Base-by-base conservation (phyloP, 805 yeast genomes). In the Candida methanosorbosa region DNA sequence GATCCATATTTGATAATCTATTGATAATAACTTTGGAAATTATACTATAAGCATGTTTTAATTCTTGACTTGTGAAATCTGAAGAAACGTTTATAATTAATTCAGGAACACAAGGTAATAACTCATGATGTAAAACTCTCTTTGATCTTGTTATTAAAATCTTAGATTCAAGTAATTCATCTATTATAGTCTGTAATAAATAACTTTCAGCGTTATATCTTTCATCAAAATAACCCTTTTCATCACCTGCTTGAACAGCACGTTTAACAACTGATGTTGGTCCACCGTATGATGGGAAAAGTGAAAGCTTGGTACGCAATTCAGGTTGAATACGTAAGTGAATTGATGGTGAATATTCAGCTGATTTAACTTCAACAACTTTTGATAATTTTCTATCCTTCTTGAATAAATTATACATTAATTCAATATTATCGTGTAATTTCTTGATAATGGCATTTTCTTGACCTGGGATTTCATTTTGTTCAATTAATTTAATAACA, bases 91-190 rank as follows among this genome's bases (percentile, higher is more conserved):
- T 61, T 18, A 81, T 48, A 36, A 72, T 64, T 44, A 82, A 57
- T 38, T 76, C 73, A 30, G 85, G 85, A 32, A 72, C 67, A 29
- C 78, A 57, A 9, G 92, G 86, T 40, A 82, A 64, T 34, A 76
- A 61, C 52, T 87, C 97, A 50, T 80, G 94, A 44, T 73, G 78
- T 36, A 79, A 63, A 11, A 86, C 68, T 48, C 95, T 75, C 27
- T 77, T 62, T 3, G 60, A 43, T 39, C 66, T 47, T 9, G 73
- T 67, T 31, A 88, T 66, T 40, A 86, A 66, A 14, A 84, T 64
- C 31, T 64, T 68, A 13, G 74, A 71, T 9, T 52, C 49, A 36
- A 82, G 64, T 9, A 75, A 63, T 17, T 56, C 55, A 46, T 81
- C 79, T 21, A 84, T 75, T 18, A 88, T 70, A 34, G 60, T 61